Evolutionary conservation across 2,329 filamentous ascomycete species (phyloP).

Genomic region (Teratosphaeria viscida): DNA sequence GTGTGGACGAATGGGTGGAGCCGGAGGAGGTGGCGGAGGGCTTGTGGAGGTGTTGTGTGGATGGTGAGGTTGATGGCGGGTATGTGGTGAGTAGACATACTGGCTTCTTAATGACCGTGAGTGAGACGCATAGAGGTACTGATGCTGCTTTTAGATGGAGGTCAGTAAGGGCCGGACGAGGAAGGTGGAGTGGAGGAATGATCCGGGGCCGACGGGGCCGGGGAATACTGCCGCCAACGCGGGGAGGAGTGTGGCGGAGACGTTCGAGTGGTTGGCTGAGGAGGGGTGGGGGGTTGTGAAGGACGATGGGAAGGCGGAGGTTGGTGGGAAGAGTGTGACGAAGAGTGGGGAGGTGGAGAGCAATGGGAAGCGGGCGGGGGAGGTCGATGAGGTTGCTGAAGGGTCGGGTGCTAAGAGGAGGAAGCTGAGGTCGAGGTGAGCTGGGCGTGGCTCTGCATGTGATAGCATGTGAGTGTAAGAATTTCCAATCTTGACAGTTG

Average conservation of each 20-base stretch:
- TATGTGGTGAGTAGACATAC: constrained; percentile 26
- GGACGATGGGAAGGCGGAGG: not conserved
- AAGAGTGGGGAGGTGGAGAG: not conserved
- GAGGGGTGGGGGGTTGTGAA: constrained; percentile 38
- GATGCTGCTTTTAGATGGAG: constrained; percentile 30
- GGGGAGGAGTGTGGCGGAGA: constrained; percentile 34
- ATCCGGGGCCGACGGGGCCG: constrained; percentile 41
- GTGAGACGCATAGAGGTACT: too few species aligned
- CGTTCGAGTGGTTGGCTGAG: constrained; percentile 38
- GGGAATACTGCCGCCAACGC: constrained; percentile 33
- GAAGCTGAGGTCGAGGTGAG: not conserved
- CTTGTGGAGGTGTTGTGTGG: constrained; percentile 47
- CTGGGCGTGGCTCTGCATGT: not conserved
- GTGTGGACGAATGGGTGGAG: constrained; percentile 44
- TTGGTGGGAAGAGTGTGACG: not conserved
- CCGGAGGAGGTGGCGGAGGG: constrained; percentile 50
- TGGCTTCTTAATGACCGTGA: too few species aligned
- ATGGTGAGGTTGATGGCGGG: constrained; percentile 39
- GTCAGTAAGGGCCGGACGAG: constrained; percentile 43
- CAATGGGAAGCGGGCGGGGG: not conserved
- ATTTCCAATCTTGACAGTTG: not conserved
- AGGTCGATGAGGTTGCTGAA: not conserved
- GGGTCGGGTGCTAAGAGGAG: not conserved
- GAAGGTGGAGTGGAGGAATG: constrained; percentile 34
- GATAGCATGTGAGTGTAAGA: not conserved